A percentile compares a stretch with the other conserved stretches of the same genome.
phyloP scores from a whole-genome alignment of 164 flowering plant species.

The Annona squamosa region DNA sequence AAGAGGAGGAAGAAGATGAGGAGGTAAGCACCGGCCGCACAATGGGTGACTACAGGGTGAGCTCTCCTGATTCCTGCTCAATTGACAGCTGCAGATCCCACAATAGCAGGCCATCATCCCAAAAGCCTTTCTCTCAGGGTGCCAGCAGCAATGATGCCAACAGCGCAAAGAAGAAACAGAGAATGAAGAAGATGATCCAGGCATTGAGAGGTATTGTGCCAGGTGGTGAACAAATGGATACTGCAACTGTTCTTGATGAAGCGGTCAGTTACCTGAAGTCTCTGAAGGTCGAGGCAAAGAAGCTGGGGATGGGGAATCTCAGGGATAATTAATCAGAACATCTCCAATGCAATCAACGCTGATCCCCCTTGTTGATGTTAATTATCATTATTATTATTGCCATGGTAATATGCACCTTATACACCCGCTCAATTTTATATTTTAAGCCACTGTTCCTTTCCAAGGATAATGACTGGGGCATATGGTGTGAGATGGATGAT shows the following conservation, averaged over 20 bases:
- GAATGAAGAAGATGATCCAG: slow-evolving; percentile 60
- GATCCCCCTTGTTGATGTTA: not conserved
- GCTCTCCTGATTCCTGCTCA: slow-evolving; percentile 52
- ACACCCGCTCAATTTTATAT: not conserved
- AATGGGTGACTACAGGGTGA: slow-evolving; percentile 29
- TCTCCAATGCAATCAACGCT: not conserved
- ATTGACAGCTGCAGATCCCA: slow-evolving; percentile 24
- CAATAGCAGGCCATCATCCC: slow-evolving; percentile 24
- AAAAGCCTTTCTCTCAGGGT: slow-evolving; percentile 26
- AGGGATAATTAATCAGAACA: not conserved
- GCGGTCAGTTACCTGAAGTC: slow-evolving; percentile 76
- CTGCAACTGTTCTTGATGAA: slow-evolving; percentile 66
- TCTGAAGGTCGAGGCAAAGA: slow-evolving; percentile 63
- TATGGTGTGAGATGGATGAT: not conserved
- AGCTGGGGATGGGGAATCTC: slow-evolving; percentile 29
- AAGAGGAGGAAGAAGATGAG: slow-evolving; percentile 51
- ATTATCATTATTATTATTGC: not conserved
- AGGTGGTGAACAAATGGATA: slow-evolving; percentile 55
- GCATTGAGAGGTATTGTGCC: slow-evolving; percentile 61
- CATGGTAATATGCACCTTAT: not conserved
- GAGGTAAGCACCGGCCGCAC: slow-evolving; percentile 69
- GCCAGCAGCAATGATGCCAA: slow-evolving; percentile 11
- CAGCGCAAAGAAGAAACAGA: slow-evolving; percentile 38
- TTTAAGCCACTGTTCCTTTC: slow-evolving; percentile 1
- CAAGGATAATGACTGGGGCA: not conserved